A percentile compares a stretch with the other conserved stretches of the same genome.
These are phyloP conservation scores for Proliferodiscus dingleyae DNA, from an alignment of 2,329 filamentous ascomycete genomes.

Conservation along the genomic window DNA sequence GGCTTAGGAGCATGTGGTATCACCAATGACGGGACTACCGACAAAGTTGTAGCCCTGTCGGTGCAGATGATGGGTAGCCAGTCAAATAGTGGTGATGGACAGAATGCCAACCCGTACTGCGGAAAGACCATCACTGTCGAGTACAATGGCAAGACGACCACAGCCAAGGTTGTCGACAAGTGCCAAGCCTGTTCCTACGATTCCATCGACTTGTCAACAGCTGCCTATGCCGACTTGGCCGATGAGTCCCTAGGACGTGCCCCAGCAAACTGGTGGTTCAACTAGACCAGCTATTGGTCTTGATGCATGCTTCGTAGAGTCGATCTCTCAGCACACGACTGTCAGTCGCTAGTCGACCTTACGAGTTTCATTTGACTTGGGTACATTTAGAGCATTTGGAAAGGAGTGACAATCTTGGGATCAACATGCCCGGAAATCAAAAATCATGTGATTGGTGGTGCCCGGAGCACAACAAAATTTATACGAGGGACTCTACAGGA, in stretches of 20 bases:
- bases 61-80: conserved; percentile 54
- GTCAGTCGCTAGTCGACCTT: conserved; percentile 23
- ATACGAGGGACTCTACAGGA: not conserved
- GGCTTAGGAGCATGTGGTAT: conserved; percentile 66
- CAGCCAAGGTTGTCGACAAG: conserved; percentile 65
- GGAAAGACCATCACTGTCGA: conserved; percentile 64
- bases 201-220: conserved; percentile 57
- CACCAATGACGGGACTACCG: conserved; percentile 49
- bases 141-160: conserved; percentile 56
- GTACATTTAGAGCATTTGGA: conserved; percentile 5
- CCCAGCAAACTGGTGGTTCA: conserved; percentile 44
- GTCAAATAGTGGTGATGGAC: conserved; percentile 33
- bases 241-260: conserved; percentile 41
- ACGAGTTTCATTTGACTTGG: conserved; percentile 26
- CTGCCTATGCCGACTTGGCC: conserved; percentile 50
- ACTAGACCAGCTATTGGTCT: conserved; percentile 19
- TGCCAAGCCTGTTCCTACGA: conserved; percentile 60
- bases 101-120: conserved; percentile 66
- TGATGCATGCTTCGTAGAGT: conserved; percentile 24
- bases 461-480: conserved; percentile 14
- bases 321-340: conserved; percentile 25
- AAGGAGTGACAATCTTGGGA: conserved; percentile 8
- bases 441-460: conserved; percentile 12
- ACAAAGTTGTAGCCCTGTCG: conserved; percentile 67
- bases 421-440: conserved; percentile 10